Evolutionary conservation across 805 yeast genomes (phyloP), one percentile per base, ranked within the genome.

Genomic region (Zygosaccharomyces bailii): DNA sequence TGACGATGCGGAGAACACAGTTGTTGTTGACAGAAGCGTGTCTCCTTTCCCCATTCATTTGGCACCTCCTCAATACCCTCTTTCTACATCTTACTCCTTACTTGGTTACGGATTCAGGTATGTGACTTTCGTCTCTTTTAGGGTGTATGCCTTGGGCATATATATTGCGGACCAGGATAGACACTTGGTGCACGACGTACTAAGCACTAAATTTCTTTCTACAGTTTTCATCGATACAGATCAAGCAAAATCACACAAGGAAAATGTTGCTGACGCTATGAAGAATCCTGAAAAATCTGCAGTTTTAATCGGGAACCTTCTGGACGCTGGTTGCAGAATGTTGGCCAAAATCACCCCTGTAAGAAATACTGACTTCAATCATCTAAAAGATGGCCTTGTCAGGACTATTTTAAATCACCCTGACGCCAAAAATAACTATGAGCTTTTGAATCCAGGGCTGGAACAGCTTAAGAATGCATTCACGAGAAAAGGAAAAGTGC

Each of bases 331-430:
- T 10, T 76, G 84, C 27, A 75, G 80, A 45, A 74, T 88, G 53
- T 70, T 81, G 35, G 82, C 89, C 19, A 73, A 95, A 50, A 82
- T 91, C 46, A 81, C 84, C 8, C 97, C 99, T 0, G 80, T 84
- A 13, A 78, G 96, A 60, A 88, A 86, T 63, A 91, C 98, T 1
- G 97, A 91, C 66, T 89, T 85, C 66, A 80, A 80, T 50, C 98
- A 93, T 61, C 67, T 91, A 57, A 78, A 85, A 52, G 98, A 93
- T 60, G 98, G 98, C 0, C 76, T 93, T 49, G 76, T 88, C 39
- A 83, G 90, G 61, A 80, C 96, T 0, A 76, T 87, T 37, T 71
- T 82, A 62, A 84, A 87, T 27, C 79, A 79, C 57, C 80, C 84
- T 2, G 67, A 73, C 48, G 77, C 83, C 42, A 80, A 80, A 52